phyloP scores from a whole-genome alignment of 2,329 filamentous ascomycete genomes.

The Chrysoporthe deuterocubensis region DNA sequence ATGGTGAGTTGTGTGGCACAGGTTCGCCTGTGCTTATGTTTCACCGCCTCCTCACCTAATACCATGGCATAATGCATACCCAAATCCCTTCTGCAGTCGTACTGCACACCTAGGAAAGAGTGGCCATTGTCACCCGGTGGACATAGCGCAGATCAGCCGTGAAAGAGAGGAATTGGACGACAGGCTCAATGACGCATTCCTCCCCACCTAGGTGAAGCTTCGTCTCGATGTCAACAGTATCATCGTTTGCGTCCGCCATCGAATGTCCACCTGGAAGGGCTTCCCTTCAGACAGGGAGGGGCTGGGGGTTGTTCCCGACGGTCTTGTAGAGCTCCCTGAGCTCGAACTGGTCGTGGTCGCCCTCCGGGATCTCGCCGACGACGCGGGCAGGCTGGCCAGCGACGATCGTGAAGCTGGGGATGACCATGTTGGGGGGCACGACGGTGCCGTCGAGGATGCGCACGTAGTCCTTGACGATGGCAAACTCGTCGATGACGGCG shows the following conservation, averaged over 20 bases:
- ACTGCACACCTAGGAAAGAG: background rate
- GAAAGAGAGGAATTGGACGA: too few relatives aligned
- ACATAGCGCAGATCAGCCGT: too few relatives aligned
- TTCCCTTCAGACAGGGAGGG: slow-evolving; percentile 39
- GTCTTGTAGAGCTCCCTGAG: slow-evolving; percentile 67
- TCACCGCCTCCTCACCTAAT: background rate
- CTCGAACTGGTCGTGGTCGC: slow-evolving; percentile 67
- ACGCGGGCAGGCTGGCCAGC: slow-evolving; percentile 80
- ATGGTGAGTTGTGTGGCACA: background rate
- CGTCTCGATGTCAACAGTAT: background rate
- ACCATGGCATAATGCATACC: background rate
- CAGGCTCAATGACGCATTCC: too few relatives aligned
- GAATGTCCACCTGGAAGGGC: background rate
- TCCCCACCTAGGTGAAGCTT: background rate
- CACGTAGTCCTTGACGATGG: slow-evolving; percentile 92
- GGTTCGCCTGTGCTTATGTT: background rate
- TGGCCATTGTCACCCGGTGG: background rate
- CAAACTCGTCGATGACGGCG: slow-evolving; percentile 81
- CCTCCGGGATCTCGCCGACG: slow-evolving; percentile 79
- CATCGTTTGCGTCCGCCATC: background rate
- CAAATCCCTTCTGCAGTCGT: background rate
- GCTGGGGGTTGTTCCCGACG: slow-evolving; percentile 60
- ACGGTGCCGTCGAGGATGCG: slow-evolving; percentile 84
- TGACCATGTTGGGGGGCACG: slow-evolving; percentile 85
- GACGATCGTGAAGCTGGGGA: slow-evolving; percentile 92